Evolutionary conservation across 2,329 filamentous ascomycete species (phyloP).

Genomic region (Penicillium concentricum): DNA sequence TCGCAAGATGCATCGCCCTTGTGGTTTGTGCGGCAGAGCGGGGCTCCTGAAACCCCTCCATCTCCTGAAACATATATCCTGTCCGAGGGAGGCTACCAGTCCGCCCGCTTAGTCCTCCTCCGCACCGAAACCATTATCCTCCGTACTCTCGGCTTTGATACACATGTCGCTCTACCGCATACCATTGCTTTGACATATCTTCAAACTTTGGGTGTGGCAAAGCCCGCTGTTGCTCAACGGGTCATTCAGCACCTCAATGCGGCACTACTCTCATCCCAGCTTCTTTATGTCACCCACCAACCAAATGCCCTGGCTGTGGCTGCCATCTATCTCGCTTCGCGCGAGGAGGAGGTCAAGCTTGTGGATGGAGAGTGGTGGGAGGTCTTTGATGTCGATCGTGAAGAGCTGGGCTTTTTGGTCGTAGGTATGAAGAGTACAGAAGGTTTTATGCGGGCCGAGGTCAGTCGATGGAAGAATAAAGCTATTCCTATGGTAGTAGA

Average conservation of each 20-base stretch:
- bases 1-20: conserved; percentile 58
- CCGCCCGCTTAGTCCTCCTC: conserved; percentile 64
- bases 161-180: conserved; percentile 81
- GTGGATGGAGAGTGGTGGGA: conserved; percentile 94
- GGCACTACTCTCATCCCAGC: conserved; percentile 79
- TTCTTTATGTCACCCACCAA: conserved; percentile 89
- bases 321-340: conserved; percentile 84
- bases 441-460: conserved; percentile 64
- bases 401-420: conserved; percentile 90
- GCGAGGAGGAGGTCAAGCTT: conserved; percentile 72
- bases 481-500: conserved; percentile 60
- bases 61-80: conserved; percentile 64
- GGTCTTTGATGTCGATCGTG: conserved; percentile 91
- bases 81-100: conserved; percentile 69
- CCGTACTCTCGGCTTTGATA: conserved; percentile 74
- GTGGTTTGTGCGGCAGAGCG: conserved; percentile 41
- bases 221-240: conserved; percentile 59
- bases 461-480: conserved; percentile 53
- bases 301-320: conserved; percentile 81
- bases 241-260: conserved; percentile 81
- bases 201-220: conserved; percentile 75
- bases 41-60: conserved; percentile 27
- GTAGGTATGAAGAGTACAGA: conserved; percentile 79
- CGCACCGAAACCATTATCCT: conserved; percentile 76
- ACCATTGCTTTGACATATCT: conserved; percentile 87